Conservation (phyloP, 2,329 filamentous ascomycete genomes). For the Alternaria tenuissima region DNA sequence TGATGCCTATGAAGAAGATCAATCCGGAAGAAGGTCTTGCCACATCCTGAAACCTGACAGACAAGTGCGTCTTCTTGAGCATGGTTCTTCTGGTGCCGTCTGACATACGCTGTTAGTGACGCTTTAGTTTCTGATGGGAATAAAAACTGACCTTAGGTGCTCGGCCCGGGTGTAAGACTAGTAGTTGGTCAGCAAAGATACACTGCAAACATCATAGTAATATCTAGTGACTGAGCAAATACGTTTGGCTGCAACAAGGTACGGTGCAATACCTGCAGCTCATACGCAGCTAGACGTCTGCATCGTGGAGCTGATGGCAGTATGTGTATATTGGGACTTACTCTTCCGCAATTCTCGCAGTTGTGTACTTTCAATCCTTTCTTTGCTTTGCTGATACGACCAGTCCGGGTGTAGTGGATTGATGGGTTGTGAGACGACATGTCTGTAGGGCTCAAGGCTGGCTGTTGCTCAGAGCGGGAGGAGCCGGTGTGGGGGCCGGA, state of each 20-base stretch:
- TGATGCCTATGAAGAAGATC: conserved; percentile 57
- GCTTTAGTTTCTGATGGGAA: not conserved
- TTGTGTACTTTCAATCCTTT: conserved; percentile 57
- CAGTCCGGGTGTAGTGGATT: conserved; percentile 56
- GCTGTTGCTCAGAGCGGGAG: conserved; percentile 44
- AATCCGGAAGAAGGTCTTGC: conserved; percentile 54
- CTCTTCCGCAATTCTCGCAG: conserved; percentile 57
- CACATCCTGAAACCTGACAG: conserved; percentile 54
- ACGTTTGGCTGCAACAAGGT: not conserved
- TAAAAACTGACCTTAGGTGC: conserved; percentile 52
- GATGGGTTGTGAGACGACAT: conserved; percentile 38
- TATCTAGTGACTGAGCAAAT: not conserved
- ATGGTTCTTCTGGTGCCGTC: conserved; percentile 59
- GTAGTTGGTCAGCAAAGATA: conserved; percentile 29
- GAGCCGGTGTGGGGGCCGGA: conserved; percentile 36
- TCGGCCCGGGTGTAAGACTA: conserved; percentile 59
- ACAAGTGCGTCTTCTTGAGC: conserved; percentile 51
- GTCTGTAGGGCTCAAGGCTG: conserved; percentile 40
- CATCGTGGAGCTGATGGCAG: not conserved
- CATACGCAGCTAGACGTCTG: conserved; percentile 10
- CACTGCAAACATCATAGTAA: not conserved
- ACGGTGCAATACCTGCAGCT: not conserved
- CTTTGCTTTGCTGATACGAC: conserved; percentile 58
- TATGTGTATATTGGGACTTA: conserved; percentile 38
- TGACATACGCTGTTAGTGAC: conserved; percentile 27